These are phyloP conservation scores for Fraxinus platypoda DNA, from an alignment of 305 asterid genomes.

Conservation along the genomic window DNA sequence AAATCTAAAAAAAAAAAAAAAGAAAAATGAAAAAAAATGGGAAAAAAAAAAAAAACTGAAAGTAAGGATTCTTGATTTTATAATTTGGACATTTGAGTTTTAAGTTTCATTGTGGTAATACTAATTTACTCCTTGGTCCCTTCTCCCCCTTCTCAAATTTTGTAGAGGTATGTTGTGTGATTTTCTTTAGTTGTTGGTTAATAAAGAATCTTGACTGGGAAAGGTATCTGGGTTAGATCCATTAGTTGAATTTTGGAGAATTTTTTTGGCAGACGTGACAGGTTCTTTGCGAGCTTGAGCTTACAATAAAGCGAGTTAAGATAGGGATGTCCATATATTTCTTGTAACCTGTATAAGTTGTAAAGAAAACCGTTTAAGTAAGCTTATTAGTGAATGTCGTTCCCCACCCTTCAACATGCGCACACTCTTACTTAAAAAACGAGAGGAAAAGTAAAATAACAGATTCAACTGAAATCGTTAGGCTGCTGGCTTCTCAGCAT, in stretches of 20 bases:
- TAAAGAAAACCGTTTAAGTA: neutral
- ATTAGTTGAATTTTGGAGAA: slow-evolving; percentile 2
- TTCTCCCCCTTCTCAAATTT: neutral
- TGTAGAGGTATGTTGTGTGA: neutral
- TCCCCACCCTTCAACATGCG: neutral
- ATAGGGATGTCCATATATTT: slow-evolving; percentile 13
- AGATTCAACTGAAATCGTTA: neutral
- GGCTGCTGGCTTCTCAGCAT: neutral
- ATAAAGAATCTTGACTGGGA: neutral
- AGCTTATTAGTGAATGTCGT: neutral
- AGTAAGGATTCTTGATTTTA: neutral
- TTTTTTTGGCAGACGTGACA: slow-evolving; percentile 58
- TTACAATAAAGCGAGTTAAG: slow-evolving; percentile 72
- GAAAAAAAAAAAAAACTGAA: too few relatives aligned
- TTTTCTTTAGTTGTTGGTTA: neutral
- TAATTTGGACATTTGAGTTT: neutral
- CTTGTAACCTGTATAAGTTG: neutral
- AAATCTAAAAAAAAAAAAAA: too few relatives aligned
- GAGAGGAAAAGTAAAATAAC: neutral
- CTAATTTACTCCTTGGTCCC: neutral
- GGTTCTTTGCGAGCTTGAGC: slow-evolving; percentile 80
- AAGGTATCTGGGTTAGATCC: slow-evolving; percentile 11
- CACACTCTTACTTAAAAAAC: neutral
- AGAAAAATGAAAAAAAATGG: too few relatives aligned
- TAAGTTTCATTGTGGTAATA: neutral